These are phyloP conservation scores for Saturnispora dispora DNA, from an alignment of 805 yeast species.

Conservation along the genomic window DNA sequence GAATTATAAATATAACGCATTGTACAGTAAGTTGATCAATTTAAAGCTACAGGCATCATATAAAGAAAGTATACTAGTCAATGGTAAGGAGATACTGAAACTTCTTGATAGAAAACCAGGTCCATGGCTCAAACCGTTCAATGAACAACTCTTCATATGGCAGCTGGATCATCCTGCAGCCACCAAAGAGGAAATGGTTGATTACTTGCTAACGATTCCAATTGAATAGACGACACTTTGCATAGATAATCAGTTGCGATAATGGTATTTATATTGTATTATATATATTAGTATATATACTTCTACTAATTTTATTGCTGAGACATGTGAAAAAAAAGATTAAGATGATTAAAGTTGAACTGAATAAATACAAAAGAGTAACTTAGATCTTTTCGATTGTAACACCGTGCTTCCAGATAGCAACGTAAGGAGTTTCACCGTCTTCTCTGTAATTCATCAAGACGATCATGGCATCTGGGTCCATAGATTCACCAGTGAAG, in stretches of 20 bases:
- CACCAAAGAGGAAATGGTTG: constrained; percentile 45
- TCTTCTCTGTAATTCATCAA: constrained; percentile 99
- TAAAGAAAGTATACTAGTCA: constrained; percentile 53
- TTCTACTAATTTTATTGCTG: not conserved
- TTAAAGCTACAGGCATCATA: constrained; percentile 36
- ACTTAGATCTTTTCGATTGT: constrained; percentile 79
- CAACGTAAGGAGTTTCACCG: constrained; percentile 95
- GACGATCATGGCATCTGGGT: constrained; percentile 98
- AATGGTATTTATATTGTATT: not conserved
- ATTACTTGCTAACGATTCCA: constrained; percentile 23
- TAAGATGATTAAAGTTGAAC: not conserved
- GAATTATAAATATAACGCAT: constrained; percentile 25
- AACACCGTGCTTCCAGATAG: constrained; percentile 99
- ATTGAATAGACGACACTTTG: not conserved
- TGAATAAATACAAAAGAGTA: not conserved
- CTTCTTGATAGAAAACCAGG: constrained; percentile 61
- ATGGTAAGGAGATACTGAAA: constrained; percentile 60
- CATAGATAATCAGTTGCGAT: not conserved
- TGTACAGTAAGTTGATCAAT: constrained; percentile 27
- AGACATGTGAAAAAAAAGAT: not conserved
- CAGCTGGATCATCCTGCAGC: constrained; percentile 67
- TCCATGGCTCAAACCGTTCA: constrained; percentile 66
- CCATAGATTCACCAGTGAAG: constrained; percentile 99
- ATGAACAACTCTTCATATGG: constrained; percentile 54
- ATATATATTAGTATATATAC: not conserved